phyloP scores from a whole-genome alignment of 352 stramenopile genomes.

The Phytophthora agathidicida region DNA sequence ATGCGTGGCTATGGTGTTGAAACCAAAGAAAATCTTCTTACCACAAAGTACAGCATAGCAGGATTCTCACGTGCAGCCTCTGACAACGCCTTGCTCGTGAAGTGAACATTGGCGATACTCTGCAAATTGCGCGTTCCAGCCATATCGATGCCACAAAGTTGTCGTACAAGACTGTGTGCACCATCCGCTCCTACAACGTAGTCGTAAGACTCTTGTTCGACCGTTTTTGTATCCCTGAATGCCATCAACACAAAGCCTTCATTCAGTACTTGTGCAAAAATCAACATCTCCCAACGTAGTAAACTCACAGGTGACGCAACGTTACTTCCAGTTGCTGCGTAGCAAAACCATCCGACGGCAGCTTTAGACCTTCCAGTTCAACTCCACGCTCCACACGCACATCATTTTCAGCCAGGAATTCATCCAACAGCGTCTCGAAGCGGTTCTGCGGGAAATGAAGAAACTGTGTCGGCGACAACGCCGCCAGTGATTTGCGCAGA shows the following conservation, averaged over 20 bases:
- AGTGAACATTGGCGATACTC: conserved; percentile 95
- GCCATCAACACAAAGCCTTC: not conserved
- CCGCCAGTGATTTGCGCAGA: conserved; percentile 42
- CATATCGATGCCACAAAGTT: conserved; percentile 74
- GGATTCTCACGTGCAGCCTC: conserved; percentile 60
- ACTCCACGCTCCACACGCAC: conserved; percentile 67
- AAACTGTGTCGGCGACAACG: conserved; percentile 80
- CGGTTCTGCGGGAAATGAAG: conserved; percentile 87
- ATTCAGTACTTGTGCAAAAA: conserved; percentile 1
- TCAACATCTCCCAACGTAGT: not conserved
- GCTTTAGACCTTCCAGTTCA: conserved; percentile 53
- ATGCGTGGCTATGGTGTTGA: not conserved
- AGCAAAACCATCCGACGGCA: conserved; percentile 2
- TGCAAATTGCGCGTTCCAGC: conserved; percentile 83
- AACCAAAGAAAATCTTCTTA: conserved; percentile 21
- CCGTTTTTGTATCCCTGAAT: conserved; percentile 42
- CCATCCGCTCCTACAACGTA: conserved; percentile 93
- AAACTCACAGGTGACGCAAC: conserved; percentile 55
- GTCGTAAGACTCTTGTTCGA: conserved; percentile 61
- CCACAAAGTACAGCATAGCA: conserved; percentile 96
- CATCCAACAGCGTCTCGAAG: conserved; percentile 71
- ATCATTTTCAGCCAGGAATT: conserved; percentile 52
- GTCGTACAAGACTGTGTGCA: conserved; percentile 83
- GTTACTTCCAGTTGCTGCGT: conserved; percentile 33
- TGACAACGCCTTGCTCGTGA: conserved; percentile 82